Evolutionary conservation across 1,139 yeast species (phyloP).

Genomic region (Geotrichum phurueaensis): DNA sequence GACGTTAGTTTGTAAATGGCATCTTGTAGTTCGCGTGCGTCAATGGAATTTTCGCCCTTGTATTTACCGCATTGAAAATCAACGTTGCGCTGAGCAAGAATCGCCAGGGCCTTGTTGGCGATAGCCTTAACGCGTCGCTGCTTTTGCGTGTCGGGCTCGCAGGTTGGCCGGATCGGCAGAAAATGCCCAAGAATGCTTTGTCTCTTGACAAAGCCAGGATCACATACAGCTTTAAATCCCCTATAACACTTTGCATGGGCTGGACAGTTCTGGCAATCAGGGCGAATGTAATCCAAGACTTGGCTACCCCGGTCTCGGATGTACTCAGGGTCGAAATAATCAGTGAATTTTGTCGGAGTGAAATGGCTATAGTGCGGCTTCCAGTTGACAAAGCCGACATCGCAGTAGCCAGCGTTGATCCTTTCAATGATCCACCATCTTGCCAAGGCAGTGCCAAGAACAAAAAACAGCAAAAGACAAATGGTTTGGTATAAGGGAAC

Average conservation of each 20-base stretch:
- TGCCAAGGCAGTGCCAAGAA: conserved; percentile 21
- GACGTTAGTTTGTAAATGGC: conserved; percentile 29
- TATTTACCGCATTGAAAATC: conserved; percentile 55
- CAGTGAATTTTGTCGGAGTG: conserved; percentile 10
- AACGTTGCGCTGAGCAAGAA: conserved; percentile 67
- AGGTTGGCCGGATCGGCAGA: conserved; percentile 55
- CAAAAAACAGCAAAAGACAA: conserved; percentile 15
- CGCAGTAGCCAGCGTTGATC: conserved; percentile 35
- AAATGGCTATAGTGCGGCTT: conserved; percentile 11
- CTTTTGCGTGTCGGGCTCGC: conserved; percentile 73
- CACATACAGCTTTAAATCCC: conserved; percentile 55
- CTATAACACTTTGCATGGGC: conserved; percentile 70
- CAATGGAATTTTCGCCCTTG: conserved; percentile 36
- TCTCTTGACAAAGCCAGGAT: conserved; percentile 55
- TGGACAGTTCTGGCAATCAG: conserved; percentile 74
- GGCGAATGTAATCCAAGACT: conserved; percentile 40
- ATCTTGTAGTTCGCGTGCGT: conserved; percentile 29
- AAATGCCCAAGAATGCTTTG: conserved; percentile 53
- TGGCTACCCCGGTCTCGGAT: conserved; percentile 23
- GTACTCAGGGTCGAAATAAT: conserved; percentile 17
- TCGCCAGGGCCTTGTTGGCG: conserved; percentile 59
- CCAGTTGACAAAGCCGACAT: conserved; percentile 27
- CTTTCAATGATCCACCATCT: conserved; percentile 34
- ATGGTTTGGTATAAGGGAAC: conserved; percentile 5
- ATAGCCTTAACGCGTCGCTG: conserved; percentile 64